These are phyloP conservation scores for Hyparrhenia diplandra DNA, from an alignment of 176 grass and related monocot genomes.

Conservation along the genomic window DNA sequence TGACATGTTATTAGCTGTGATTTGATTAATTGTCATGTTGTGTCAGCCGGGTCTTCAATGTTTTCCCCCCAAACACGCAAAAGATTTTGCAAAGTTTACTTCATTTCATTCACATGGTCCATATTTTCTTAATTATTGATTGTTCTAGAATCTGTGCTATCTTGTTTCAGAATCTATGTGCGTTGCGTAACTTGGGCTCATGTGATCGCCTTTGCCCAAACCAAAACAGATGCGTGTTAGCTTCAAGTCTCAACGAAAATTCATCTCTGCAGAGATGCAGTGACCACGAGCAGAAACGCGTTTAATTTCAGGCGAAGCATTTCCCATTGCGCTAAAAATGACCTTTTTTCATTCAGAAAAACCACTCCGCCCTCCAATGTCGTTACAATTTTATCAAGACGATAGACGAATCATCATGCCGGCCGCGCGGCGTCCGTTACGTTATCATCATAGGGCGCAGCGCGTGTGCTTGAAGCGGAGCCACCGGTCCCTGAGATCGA, in stretches of 20 bases:
- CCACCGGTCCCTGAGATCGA: conserved; percentile 62
- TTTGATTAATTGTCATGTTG: too few relatives aligned
- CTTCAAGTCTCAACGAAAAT: neutral
- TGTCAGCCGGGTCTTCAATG: too few relatives aligned
- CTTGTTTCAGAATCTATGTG: neutral
- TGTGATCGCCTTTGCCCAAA: neutral
- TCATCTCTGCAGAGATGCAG: neutral
- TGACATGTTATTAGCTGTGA: too few relatives aligned
- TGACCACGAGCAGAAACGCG: neutral
- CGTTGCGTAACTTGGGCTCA: neutral
- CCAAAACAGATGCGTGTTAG: neutral
- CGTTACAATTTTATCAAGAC: conserved; percentile 7
- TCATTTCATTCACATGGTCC: neutral
- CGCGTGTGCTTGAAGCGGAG: conserved; percentile 62
- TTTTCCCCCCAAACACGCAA: too few relatives aligned
- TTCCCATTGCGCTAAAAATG: neutral
- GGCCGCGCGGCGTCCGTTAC: neutral
- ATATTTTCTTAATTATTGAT: neutral
- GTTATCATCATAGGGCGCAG: conserved; percentile 28
- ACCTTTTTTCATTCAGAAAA: neutral
- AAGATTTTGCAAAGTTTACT: too few relatives aligned
- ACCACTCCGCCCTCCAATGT: neutral
- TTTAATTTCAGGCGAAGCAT: neutral
- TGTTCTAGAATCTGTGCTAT: neutral
- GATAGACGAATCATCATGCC: neutral